phyloP scores from a whole-genome alignment of 2,329 filamentous ascomycete genomes.

The Venturia carpophila region DNA sequence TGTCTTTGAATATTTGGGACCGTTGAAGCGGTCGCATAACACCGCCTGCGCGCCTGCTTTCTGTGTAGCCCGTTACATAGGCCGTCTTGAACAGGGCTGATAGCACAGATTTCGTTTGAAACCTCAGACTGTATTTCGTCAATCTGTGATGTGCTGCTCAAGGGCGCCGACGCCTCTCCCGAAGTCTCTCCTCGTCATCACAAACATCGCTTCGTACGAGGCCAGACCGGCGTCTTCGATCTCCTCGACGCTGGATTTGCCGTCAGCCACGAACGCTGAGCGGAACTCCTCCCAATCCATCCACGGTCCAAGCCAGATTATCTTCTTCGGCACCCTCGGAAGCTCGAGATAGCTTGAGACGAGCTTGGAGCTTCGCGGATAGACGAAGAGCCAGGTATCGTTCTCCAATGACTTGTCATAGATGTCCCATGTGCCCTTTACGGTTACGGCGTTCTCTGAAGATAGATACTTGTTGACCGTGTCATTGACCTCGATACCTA shows the following conservation, averaged over 20 bases:
- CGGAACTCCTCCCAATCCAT: slow-evolving; percentile 8
- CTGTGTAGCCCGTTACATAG: too few relatives aligned
- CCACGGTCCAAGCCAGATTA: slow-evolving; percentile 4
- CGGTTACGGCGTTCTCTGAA: neutral
- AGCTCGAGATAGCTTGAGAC: slow-evolving; percentile 1
- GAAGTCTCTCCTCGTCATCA: neutral
- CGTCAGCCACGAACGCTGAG: neutral
- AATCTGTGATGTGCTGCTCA: neutral
- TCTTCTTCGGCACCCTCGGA: neutral
- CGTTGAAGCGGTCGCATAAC: too few relatives aligned
- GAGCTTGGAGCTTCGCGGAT: neutral
- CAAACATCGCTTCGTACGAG: neutral
- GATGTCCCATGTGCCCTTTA: slow-evolving; percentile 8
- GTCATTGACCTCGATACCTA: neutral
- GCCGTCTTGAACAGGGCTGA: too few relatives aligned
- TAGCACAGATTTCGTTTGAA: neutral
- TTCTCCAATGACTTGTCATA: neutral
- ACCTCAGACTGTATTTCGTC: neutral
- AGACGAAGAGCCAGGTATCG: neutral
- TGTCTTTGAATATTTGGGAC: too few relatives aligned
- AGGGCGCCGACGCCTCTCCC: neutral
- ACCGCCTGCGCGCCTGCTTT: too few relatives aligned
- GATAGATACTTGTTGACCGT: slow-evolving; percentile 4
- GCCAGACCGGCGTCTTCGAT: neutral
- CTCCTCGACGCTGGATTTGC: neutral